phyloP scores from a whole-genome alignment of 352 stramenopile species.

The Phytophthora pseudosyringae region DNA sequence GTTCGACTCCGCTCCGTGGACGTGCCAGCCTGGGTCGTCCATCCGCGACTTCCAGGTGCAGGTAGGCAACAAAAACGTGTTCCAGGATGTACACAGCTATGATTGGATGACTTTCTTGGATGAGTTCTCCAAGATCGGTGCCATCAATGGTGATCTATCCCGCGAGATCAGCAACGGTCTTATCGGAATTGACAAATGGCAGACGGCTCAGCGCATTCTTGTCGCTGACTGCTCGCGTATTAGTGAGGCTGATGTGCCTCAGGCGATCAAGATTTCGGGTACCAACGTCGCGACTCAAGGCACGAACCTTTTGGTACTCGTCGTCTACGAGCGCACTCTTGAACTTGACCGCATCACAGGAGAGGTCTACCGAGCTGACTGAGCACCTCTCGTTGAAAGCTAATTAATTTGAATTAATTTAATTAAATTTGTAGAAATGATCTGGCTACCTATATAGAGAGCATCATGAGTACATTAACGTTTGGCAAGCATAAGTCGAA shows the following conservation, averaged over 20 bases:
- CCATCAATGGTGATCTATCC: not conserved
- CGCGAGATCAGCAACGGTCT: not conserved
- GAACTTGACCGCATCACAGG: not conserved
- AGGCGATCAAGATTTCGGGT: not conserved
- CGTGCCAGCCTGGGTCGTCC: not conserved
- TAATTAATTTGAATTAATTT: not conserved
- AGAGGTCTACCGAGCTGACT: not conserved
- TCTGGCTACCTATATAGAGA: constrained; percentile 17
- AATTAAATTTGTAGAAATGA: constrained; percentile 1
- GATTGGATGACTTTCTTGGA: not conserved
- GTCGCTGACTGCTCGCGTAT: no score
- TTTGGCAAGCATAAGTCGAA: constrained; percentile 11
- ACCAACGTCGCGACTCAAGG: not conserved
- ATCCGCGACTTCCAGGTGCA: constrained; percentile 5
- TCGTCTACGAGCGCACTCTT: not conserved
- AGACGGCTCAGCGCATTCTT: not conserved
- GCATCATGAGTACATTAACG: constrained; percentile 14
- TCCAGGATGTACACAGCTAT: not conserved
- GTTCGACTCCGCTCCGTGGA: constrained; percentile 4
- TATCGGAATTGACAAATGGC: not conserved
- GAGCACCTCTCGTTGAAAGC: not conserved
- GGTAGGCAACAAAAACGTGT: not conserved
- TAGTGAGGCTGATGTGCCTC: not conserved
- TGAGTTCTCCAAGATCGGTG: not conserved
- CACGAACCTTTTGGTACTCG: not conserved